Evolutionary conservation across 495 filamentous ascomycete species (phyloP).

Genomic region (Tuber microsphaerosporum): DNA sequence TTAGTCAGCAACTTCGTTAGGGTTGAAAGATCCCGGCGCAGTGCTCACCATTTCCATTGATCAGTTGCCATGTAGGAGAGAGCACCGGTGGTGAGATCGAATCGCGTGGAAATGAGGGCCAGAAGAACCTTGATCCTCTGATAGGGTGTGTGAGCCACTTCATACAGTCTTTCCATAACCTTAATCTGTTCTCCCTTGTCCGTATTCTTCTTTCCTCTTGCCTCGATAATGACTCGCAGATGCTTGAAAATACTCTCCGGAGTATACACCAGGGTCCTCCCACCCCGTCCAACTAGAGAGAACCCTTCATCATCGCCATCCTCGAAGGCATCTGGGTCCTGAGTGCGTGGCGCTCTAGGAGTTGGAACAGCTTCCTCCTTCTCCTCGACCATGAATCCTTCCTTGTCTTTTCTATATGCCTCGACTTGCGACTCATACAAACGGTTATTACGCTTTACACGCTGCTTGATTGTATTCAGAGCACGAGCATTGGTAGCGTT

Average conservation of each 20-base stretch:
- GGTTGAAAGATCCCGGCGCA: neutral
- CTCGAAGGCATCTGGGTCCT: conserved; percentile 36
- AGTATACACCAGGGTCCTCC: conserved; percentile 79
- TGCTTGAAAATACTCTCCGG: conserved; percentile 98
- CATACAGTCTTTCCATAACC: conserved; percentile 91
- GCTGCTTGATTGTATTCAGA: conserved; percentile 92
- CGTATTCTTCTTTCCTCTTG: conserved; percentile 96
- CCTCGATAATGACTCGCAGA: conserved; percentile 84
- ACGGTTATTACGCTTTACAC: conserved; percentile 96
- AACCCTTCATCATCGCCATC: conserved; percentile 73
- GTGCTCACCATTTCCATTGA: conserved; percentile 75
- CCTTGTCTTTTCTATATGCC: conserved; percentile 73
- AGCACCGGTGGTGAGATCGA: conserved; percentile 78
- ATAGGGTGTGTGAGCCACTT: conserved; percentile 82
- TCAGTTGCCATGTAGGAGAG: conserved; percentile 86
- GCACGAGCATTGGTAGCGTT: conserved; percentile 90
- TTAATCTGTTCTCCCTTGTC: conserved; percentile 89
- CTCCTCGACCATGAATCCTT: conserved; percentile 78
- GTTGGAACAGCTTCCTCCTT: conserved; percentile 57
- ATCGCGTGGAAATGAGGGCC: conserved; percentile 85
- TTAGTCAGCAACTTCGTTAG: conserved; percentile 21
- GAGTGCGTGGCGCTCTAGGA: conserved; percentile 40
- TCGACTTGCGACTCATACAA: conserved; percentile 83
- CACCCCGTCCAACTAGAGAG: conserved; percentile 74
- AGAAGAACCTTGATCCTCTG: conserved; percentile 89